Evolutionary conservation across 345 rosid species (phyloP).

Genomic region (Adansonia digitata): DNA sequence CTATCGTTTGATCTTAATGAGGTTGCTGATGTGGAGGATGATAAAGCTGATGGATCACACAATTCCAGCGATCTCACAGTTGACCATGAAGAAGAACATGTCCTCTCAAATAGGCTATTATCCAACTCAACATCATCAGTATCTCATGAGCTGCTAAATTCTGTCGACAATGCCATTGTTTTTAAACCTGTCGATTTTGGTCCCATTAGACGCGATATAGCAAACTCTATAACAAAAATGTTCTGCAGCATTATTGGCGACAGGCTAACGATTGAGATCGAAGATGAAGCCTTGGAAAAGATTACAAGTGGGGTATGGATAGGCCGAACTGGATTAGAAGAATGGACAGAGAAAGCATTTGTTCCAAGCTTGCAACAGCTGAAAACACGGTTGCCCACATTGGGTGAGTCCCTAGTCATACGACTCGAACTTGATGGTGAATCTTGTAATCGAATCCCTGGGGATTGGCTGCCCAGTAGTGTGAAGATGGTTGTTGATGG

Average conservation of each 20-base stretch:
- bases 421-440: constrained; percentile 51
- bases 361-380: constrained; percentile 60
- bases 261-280: constrained; percentile 42
- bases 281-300: constrained; percentile 66
- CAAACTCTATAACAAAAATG: constrained; percentile 41
- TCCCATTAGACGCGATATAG: constrained; percentile 33
- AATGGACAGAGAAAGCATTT: constrained; percentile 71
- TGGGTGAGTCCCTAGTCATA: constrained; percentile 33
- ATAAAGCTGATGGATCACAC: constrained; percentile 65
- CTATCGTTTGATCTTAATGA: constrained; percentile 78
- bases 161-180: constrained; percentile 51
- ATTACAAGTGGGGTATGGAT: constrained; percentile 66
- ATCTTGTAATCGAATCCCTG: constrained; percentile 28
- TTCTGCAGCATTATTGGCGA: constrained; percentile 34
- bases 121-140: constrained; percentile 31
- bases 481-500: constrained; percentile 49
- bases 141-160: constrained; percentile 48
- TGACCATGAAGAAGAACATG: constrained; percentile 67
- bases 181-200: constrained; percentile 73
- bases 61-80: constrained; percentile 85
- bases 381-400: constrained; percentile 31
- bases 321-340: constrained; percentile 58
- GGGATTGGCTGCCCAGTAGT: constrained; percentile 58
- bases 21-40: constrained; percentile 55
- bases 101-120: constrained; percentile 40